A percentile compares a stretch with the other conserved stretches of the same genome.
Evolutionary conservation across 306 rosid species (phyloP).

Genomic region (Clitoria ternatea): DNA sequence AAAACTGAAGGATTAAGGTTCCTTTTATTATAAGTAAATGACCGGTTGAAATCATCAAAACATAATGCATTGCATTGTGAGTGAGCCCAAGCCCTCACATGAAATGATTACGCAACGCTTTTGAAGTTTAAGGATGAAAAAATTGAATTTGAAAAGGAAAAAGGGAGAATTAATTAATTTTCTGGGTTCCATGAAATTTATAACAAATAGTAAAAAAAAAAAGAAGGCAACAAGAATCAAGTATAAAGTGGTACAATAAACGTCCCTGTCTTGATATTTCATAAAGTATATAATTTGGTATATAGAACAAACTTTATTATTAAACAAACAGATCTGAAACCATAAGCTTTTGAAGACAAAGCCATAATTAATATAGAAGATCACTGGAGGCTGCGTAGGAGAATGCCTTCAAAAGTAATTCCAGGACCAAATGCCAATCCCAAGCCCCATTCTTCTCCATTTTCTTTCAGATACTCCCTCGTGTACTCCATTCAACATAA

Average conservation of each 20-base stretch:
- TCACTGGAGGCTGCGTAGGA: slow-evolving; percentile 79
- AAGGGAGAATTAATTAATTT: no score
- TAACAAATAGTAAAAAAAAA: neutral
- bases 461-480: slow-evolving; percentile 56
- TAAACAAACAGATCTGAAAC: neutral
- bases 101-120: neutral
- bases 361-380: neutral
- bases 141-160: neutral
- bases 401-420: slow-evolving; percentile 95
- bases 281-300: slow-evolving; percentile 18
- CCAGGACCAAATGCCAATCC: slow-evolving; percentile 97
- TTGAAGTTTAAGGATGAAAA: neutral
- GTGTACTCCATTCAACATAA: slow-evolving; percentile 84
- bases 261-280: neutral
- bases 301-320: slow-evolving; percentile 14
- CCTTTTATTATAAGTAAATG: no score
- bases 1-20: no score
- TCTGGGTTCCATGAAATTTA: neutral
- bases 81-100: neutral
- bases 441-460: slow-evolving; percentile 88
- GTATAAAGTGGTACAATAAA: neutral
- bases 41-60: no score
- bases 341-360: slow-evolving; percentile 1
- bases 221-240: neutral
- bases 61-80: no score